phyloP scores from a whole-genome alignment of 495 filamentous ascomycete species.

The Talaromyces thailandensis region DNA sequence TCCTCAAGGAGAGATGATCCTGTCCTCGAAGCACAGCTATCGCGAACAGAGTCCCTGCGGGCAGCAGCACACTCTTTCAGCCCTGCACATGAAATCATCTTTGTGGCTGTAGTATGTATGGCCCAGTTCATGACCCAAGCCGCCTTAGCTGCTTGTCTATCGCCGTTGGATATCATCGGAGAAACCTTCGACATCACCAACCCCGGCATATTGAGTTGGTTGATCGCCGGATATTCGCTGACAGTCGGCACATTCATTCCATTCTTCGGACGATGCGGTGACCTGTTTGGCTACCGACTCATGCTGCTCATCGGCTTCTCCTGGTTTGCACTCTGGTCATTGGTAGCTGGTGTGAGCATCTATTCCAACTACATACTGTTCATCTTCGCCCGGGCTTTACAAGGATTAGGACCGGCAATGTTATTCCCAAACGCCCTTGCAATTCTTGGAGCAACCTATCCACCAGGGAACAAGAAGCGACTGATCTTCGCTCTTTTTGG shows the following conservation, averaged over 20 bases:
- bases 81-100: constrained; percentile 24
- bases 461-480: constrained; percentile 42
- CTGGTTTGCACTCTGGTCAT: constrained; percentile 56
- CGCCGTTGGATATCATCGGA: constrained; percentile 34
- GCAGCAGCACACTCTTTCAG: constrained; percentile 2
- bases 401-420: constrained; percentile 45
- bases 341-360: constrained; percentile 43
- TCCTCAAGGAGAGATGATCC: background rate
- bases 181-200: constrained; percentile 31
- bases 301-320: constrained; percentile 51
- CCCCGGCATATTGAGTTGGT: constrained; percentile 37
- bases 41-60: background rate
- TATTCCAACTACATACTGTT: constrained; percentile 30
- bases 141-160: constrained; percentile 30
- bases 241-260: constrained; percentile 60
- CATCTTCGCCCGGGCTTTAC: constrained; percentile 35
- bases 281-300: constrained; percentile 53
- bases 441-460: constrained; percentile 33
- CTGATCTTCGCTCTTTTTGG: constrained; percentile 56
- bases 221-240: constrained; percentile 39
- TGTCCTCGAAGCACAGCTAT: constrained; percentile 1
- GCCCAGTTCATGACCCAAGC: constrained; percentile 41
- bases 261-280: constrained; percentile 53
- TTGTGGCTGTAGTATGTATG: constrained; percentile 35
- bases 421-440: constrained; percentile 42